Evolutionary conservation across 208 protist species (phyloP), one percentile per base, ranked within the genome.

Genomic region (Herpetomonas muscarum): DNA sequence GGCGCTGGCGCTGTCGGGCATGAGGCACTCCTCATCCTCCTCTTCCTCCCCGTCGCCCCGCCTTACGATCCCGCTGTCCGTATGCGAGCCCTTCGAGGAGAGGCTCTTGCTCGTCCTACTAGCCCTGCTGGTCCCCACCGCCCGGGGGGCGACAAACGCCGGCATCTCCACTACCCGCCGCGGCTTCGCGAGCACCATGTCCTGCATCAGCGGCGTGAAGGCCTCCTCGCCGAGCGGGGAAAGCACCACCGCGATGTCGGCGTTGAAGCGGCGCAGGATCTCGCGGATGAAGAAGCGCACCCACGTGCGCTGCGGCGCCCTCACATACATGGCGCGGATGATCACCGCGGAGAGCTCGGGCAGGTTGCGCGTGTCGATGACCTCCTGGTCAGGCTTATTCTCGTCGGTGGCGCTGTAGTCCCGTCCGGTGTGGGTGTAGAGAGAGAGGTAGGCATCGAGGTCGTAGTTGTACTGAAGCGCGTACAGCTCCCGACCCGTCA

Each of bases 401-500:
- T n/a, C 80, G 65, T 93, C 74, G 1, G 86, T 92, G 10, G 66
- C 70, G 0, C 39, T 12, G 67, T 93, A 93, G 79, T 93, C 59
- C 37, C 71, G 56, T 22, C 76, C 71, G 15, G 32, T 64, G 10
- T 64, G 50, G 1, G 82, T 60, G 61, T 91, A 83, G 70, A 91
- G 91, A 55, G 80, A 65, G 26, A 92, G 66, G 60, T 85, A 84
- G 49, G 57, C 70, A 63, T 96, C 89, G n/a, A 96, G 25, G 57
- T 91, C 81, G 61, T 92, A 96, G 73, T 93, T 93, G 48, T 70
- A 67, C 26, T 86, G 80, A 6, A 96, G 64, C n/a, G 75, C 77
- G 58, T 96, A 91, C 78, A 92, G 75, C 45, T 93, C 89, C 0
- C 50, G 19, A 24, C 82, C 56, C 9, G 70, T 70, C 28, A 92